phyloP scores from a whole-genome alignment of 495 filamentous ascomycete species.

The Acidomyces sp. region DNA sequence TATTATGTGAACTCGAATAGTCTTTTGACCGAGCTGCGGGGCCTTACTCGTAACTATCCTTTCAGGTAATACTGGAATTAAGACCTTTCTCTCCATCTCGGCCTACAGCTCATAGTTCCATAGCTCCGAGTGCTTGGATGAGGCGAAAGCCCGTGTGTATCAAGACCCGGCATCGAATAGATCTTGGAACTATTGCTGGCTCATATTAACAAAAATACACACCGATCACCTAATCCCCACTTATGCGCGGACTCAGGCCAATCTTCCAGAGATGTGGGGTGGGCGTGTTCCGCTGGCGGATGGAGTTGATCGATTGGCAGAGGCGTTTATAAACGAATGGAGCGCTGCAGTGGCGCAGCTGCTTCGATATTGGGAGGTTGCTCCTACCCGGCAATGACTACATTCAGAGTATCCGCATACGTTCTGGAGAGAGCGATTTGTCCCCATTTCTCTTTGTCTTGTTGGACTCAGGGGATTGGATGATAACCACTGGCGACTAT shows the following conservation, averaged over 20 bases:
- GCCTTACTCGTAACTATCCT: constrained; percentile 56
- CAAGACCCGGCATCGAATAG: constrained; percentile 51
- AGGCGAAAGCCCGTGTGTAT: constrained; percentile 52
- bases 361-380: constrained; percentile 54
- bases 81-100: background rate
- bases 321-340: constrained; percentile 56
- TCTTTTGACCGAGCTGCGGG: constrained; percentile 57
- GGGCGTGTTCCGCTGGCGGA: constrained; percentile 40
- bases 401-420: too few species aligned
- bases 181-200: constrained; percentile 70
- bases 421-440: too few species aligned
- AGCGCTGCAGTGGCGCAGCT: constrained; percentile 49
- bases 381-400: constrained; percentile 31
- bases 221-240: constrained; percentile 49
- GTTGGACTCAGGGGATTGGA: too few species aligned
- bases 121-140: constrained; percentile 51
- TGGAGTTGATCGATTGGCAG: constrained; percentile 45
- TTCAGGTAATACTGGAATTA: constrained; percentile 33
- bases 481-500: too few species aligned
- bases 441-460: too few species aligned
- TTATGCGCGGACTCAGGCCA: constrained; percentile 47
- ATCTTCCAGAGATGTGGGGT: constrained; percentile 62
- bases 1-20: constrained; percentile 64
- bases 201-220: constrained; percentile 54
- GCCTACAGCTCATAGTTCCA: background rate